Conservation (phyloP, 805 yeast species). For the Kazachstania viticola region DNA sequence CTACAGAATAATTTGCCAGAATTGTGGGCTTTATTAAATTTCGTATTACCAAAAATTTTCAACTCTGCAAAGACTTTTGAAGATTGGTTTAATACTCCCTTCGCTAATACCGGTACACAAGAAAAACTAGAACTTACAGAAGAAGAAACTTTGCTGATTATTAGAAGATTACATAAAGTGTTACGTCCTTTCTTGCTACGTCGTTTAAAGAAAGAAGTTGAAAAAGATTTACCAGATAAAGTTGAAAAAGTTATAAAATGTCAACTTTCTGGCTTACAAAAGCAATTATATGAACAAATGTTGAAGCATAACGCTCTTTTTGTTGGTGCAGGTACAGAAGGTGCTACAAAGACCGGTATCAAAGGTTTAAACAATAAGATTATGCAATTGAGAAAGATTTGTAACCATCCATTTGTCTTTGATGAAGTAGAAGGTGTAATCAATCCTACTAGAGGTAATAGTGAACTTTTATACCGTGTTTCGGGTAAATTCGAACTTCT, state of each 20-base stretch:
- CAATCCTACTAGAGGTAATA: slow-evolving; percentile 50
- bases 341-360: slow-evolving; percentile 52
- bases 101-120: slow-evolving; percentile 74
- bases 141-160: slow-evolving; percentile 74
- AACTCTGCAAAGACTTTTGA: slow-evolving; percentile 79
- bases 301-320: slow-evolving; percentile 57
- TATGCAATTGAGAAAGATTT: slow-evolving; percentile 76
- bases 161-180: slow-evolving; percentile 77
- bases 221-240: slow-evolving; percentile 75
- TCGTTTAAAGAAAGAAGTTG: slow-evolving; percentile 80
- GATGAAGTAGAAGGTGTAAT: slow-evolving; percentile 68
- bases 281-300: slow-evolving; percentile 65
- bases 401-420: slow-evolving; percentile 81
- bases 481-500: slow-evolving; percentile 74
- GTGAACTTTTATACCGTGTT: slow-evolving; percentile 61
- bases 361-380: slow-evolving; percentile 72
- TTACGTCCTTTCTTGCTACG: slow-evolving; percentile 74
- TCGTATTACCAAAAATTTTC: slow-evolving; percentile 74
- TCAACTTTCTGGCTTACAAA: slow-evolving; percentile 63
- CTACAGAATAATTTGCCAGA: slow-evolving; percentile 77
- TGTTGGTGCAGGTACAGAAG: slow-evolving; percentile 47
- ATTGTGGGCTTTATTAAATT: slow-evolving; percentile 74
- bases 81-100: slow-evolving; percentile 85
- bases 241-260: slow-evolving; percentile 76
- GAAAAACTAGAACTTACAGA: slow-evolving; percentile 72